Percentiles rank a stretch among this genome's conserved stretches.
phyloP scores from a whole-genome alignment of 208 protist species.

The Trypanosoma platydactyli region DNA sequence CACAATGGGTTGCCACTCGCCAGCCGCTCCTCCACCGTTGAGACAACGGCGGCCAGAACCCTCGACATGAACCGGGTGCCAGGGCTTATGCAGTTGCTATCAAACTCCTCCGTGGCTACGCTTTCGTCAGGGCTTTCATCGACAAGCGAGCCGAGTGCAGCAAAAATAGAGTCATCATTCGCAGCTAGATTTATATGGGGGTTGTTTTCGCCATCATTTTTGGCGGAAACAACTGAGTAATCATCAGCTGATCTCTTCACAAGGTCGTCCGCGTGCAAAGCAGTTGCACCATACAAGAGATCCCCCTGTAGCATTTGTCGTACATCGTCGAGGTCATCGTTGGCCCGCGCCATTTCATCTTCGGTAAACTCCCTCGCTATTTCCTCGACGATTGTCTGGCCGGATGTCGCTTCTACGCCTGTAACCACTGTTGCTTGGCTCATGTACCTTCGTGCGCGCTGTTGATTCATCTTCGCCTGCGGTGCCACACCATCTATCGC shows the following conservation, averaged over 20 bases:
- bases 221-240: background rate
- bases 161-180: too few relatives aligned
- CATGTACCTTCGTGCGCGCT: conserved; percentile 94
- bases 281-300: conserved; percentile 46
- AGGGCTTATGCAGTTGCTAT: conserved; percentile 99
- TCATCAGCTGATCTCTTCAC: background rate
- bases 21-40: conserved; percentile 85
- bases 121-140: background rate
- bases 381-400: too few relatives aligned
- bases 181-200: too few relatives aligned
- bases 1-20: conserved; percentile 60
- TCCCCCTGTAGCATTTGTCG: conserved; percentile 38
- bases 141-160: too few relatives aligned
- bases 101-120: conserved; percentile 56
- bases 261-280: conserved; percentile 1
- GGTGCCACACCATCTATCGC: conserved; percentile 97
- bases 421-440: conserved; percentile 38
- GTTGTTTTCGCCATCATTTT: background rate
- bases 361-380: conserved; percentile 40
- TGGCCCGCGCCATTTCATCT: conserved; percentile 36
- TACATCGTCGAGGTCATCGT: conserved; percentile 57
- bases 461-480: conserved; percentile 99
- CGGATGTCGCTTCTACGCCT: too few relatives aligned
- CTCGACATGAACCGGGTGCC: conserved; percentile 98
- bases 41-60: conserved; percentile 64